Conservation (phyloP, 306 rosid genomes). For the Quercus berberidifolia region DNA sequence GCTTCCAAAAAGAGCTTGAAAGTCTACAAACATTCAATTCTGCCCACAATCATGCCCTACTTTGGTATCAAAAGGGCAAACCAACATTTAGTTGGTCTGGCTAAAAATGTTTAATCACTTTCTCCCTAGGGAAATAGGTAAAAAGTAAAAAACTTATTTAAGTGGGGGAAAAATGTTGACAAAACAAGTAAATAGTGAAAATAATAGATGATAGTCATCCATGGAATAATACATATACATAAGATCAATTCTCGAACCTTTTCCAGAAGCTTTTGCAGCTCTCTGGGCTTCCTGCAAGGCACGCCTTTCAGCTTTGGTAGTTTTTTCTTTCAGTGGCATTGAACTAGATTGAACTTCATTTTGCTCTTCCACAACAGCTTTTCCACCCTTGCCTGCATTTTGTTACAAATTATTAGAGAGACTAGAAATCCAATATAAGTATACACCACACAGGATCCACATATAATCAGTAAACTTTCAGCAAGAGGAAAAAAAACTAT, state of each 20-base stretch:
- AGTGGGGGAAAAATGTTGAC: not conserved
- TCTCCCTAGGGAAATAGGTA: not conserved
- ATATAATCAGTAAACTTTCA: not conserved
- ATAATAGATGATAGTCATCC: not conserved
- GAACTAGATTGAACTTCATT: conserved; percentile 29
- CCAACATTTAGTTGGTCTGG: not conserved
- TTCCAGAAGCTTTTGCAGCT: conserved; percentile 69
- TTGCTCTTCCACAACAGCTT: conserved; percentile 23
- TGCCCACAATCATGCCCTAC: not conserved
- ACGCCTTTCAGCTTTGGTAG: conserved; percentile 80
- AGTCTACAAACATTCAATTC: not conserved
- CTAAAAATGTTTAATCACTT: not conserved
- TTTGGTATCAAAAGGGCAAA: not conserved
- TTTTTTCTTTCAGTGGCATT: conserved; percentile 51
- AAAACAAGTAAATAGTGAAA: not conserved
- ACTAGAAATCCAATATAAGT: not conserved
- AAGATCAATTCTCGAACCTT: conserved; percentile 39
- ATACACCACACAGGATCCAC: not conserved
- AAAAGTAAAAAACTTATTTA: not conserved
- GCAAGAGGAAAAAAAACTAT: too few species aligned
- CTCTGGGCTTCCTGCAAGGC: conserved; percentile 89
- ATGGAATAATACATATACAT: not conserved
- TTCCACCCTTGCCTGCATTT: conserved; percentile 55
- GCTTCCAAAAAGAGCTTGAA: not conserved
- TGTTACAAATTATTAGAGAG: not conserved